Evolutionary conservation across 139 green algal genomes (phyloP).

Genomic region (Spirogloea muscicola): DNA sequence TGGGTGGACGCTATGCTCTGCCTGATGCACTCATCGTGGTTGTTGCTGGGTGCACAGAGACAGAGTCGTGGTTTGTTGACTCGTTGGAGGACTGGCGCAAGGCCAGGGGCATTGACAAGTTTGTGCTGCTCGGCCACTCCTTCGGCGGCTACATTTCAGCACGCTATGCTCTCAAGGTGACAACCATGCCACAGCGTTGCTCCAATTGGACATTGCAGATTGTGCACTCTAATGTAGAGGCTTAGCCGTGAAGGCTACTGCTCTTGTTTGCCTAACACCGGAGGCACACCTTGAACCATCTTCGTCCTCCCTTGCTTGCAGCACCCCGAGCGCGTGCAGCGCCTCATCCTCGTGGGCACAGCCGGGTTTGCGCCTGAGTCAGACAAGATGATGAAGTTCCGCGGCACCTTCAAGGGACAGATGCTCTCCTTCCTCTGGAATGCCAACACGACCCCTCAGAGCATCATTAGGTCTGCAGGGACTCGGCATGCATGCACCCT

Average conservation of each 20-base stretch:
- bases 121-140: slow-evolving; percentile 46
- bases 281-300: too few species aligned
- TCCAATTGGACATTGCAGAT: too few species aligned
- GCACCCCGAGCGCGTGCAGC: slow-evolving; percentile 41
- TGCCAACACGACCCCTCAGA: slow-evolving; percentile 32
- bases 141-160: slow-evolving; percentile 34
- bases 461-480: slow-evolving; percentile 40
- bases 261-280: too few species aligned
- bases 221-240: too few species aligned
- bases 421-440: slow-evolving; percentile 39
- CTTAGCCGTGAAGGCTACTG: too few species aligned
- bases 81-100: slow-evolving; percentile 33
- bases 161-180: slow-evolving; percentile 32
- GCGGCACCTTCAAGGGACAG: slow-evolving; percentile 19
- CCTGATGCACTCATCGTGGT: background rate
- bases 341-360: slow-evolving; percentile 46
- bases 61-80: slow-evolving; percentile 42
- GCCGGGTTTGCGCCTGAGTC: slow-evolving; percentile 30
- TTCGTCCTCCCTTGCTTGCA: too few species aligned
- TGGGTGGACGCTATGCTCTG: too few species aligned
- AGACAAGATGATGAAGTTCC: slow-evolving; percentile 7
- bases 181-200: too few species aligned
- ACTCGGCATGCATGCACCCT: too few species aligned
- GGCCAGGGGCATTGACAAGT: slow-evolving; percentile 28
- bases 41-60: slow-evolving; percentile 18